Evolutionary conservation across 208 protist species (phyloP), one percentile per base, ranked within the genome.

Genomic region (Acanthamoeba culbertsoni): DNA sequence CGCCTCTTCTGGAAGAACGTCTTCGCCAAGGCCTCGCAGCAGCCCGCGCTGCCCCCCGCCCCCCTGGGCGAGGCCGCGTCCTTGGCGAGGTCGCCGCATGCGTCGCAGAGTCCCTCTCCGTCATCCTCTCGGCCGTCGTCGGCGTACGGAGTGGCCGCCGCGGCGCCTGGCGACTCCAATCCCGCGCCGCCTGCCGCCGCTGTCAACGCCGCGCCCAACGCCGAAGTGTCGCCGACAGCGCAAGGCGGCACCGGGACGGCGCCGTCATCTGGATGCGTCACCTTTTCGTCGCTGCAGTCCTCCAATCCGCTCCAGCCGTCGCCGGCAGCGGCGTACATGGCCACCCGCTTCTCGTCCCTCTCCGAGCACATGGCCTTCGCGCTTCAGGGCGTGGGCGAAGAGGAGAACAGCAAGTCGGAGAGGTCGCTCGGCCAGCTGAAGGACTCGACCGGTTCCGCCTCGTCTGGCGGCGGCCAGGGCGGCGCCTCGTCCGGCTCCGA

Each of bases 1-100:
- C 37, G 71, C 2, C 71, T 82, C 71, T 82, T 82, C 71, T 82
- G 71, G 71, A 82, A 82, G 71, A 82, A 82, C 42, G 37, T 82
- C n/a, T 82, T 82, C 26, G 71, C 31, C 35, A 40, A 8, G 8
- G 23, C 18, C 0, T 10, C 68, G 6, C 31, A 23, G n/a, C n/a
- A n/a, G 59, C 59, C 59, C 59, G 7, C 59, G 16, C n/a, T 40
- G 28, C 6, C 68, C 68, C 14, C 68, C 33, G 68, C 40, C 63
- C 5, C 37, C 31, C 28, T 42, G 33, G 28, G 10, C 63, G 63
- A 7, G 12, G 12, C 31, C 55, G 55, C 20, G 55, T 62, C 26
- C 23, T 59, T n/a, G 20, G 14, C 7, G 23, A 59, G 23, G 63
- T 37, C 23, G 68, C 68, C 7, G 28, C 57, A 35, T 6, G 28